A percentile compares a stretch with the other conserved stretches of the same genome.
These are phyloP conservation scores for Aspergillus neotritici DNA, from an alignment of 2,329 filamentous ascomycete species.

Conservation along the genomic window DNA sequence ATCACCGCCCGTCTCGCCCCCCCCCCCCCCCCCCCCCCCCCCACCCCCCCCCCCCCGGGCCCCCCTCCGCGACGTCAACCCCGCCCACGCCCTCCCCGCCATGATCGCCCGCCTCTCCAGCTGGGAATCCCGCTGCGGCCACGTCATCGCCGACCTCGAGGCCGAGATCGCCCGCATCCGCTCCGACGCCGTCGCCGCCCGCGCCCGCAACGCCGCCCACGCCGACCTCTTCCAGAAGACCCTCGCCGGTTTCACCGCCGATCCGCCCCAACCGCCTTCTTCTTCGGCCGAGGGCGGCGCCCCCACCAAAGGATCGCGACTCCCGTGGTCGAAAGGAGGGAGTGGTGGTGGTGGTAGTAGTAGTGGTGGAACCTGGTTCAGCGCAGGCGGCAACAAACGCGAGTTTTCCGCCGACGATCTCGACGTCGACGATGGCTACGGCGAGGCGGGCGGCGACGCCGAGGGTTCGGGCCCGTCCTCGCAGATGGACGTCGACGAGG, in stretches of 20 bases:
- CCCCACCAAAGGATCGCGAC: no score
- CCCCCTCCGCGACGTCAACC: constrained; percentile 77
- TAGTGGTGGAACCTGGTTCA: constrained; percentile 9
- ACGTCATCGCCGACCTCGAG: constrained; percentile 69
- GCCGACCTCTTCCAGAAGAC: constrained; percentile 47
- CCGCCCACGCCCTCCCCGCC: constrained; percentile 57
- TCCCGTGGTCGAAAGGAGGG: not conserved
- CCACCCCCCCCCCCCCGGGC: constrained; percentile 72
- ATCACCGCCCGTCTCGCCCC: constrained; percentile 81
- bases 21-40: constrained; percentile 68
- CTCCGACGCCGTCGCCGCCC: constrained; percentile 50
- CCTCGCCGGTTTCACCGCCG: constrained; percentile 35
- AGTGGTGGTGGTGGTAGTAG: constrained; percentile 6
- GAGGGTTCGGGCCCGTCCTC: constrained; percentile 23
- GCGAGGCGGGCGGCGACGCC: constrained; percentile 26
- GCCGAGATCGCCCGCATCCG: constrained; percentile 65
- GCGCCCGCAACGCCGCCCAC: constrained; percentile 47
- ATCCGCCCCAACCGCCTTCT: constrained; percentile 4
- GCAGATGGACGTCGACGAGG: constrained; percentile 39
- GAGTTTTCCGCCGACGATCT: constrained; percentile 36
- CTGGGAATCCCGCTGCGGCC: constrained; percentile 75
- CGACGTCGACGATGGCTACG: constrained; percentile 36
- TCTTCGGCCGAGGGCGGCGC: no score
- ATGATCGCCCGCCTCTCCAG: constrained; percentile 63
- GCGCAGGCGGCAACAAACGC: constrained; percentile 33